Conservation (phyloP, 768 basidiomycete species). For the Lanmaoa pseudosensibilis region DNA sequence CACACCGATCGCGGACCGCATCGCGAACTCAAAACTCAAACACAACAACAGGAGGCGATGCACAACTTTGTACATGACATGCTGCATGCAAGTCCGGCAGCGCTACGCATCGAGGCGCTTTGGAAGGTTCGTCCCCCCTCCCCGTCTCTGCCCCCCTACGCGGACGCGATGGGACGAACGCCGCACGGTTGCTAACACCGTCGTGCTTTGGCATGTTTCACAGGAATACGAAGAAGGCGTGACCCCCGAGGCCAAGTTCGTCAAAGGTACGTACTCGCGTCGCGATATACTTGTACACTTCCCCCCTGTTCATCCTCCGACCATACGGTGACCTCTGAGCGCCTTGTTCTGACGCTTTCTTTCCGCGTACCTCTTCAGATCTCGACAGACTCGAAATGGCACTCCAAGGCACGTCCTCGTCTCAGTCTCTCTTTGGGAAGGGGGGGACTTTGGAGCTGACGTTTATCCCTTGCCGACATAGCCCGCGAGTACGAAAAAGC, state of each 20-base stretch:
- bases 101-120: conserved; percentile 62
- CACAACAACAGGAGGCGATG: conserved; percentile 73
- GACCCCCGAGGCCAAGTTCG: conserved; percentile 77
- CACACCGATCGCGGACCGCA: no score
- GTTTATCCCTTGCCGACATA: background rate
- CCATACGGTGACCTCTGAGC: no score
- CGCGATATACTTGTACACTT: no score
- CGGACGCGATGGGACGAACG: background rate
- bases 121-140: conserved; percentile 59
- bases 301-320: no score
- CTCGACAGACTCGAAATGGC: conserved; percentile 89
- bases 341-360: no score
- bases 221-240: conserved; percentile 83
- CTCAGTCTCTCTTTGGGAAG: background rate
- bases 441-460: background rate
- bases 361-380: conserved; percentile 46
- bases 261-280: conserved; percentile 62
- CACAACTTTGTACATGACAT: conserved; percentile 85
- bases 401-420: conserved; percentile 55
- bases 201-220: background rate
- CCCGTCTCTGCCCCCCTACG: no score
- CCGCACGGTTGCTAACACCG: background rate
- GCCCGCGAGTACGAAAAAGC: conserved; percentile 73
- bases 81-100: conserved; percentile 74
- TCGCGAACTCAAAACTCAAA: background rate